Evolutionary conservation across 495 filamentous ascomycete genomes (phyloP).

Genomic region (Neurospora sp.): DNA sequence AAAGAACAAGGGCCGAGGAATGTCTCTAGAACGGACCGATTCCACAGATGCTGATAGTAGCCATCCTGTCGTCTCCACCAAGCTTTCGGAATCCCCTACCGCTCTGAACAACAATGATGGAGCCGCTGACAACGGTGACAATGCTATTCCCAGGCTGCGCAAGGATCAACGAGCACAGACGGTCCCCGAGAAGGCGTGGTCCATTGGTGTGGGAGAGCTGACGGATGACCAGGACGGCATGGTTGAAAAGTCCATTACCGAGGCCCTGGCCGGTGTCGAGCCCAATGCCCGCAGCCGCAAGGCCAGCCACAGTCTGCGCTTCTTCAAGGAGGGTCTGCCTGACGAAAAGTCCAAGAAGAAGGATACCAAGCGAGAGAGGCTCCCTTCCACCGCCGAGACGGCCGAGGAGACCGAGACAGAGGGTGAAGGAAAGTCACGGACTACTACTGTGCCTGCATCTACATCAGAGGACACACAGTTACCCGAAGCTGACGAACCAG

Average conservation of each 20-base stretch:
- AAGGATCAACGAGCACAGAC: constrained; percentile 32
- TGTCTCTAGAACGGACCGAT: constrained; percentile 33
- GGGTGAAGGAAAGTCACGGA: not conserved
- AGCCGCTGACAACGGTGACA: constrained; percentile 12
- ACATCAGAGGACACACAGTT: constrained; percentile 2
- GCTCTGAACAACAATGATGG: constrained; percentile 7
- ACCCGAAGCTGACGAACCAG: constrained; percentile 1
- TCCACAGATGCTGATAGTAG: constrained; percentile 3
- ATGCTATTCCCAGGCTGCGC: constrained; percentile 29
- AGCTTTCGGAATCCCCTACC: constrained; percentile 7
- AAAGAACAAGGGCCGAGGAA: constrained; percentile 23
- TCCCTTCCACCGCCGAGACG: constrained; percentile 14
- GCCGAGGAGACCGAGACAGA: constrained; percentile 6
- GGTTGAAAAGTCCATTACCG: constrained; percentile 78
- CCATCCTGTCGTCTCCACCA: constrained; percentile 7
- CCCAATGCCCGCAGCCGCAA: constrained; percentile 81
- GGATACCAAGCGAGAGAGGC: constrained; percentile 29
- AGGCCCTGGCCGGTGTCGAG: constrained; percentile 66
- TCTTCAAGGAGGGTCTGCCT: constrained; percentile 85
- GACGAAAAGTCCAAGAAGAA: constrained; percentile 39
- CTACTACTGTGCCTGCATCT: not conserved
- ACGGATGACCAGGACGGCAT: constrained; percentile 34
- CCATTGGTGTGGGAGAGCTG: constrained; percentile 37
- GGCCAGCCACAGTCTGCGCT: constrained; percentile 79
- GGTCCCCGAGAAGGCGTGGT: constrained; percentile 46